Base-by-base conservation (phyloP, 1,139 yeast species). In the Yamadazyma diddensiae region DNA sequence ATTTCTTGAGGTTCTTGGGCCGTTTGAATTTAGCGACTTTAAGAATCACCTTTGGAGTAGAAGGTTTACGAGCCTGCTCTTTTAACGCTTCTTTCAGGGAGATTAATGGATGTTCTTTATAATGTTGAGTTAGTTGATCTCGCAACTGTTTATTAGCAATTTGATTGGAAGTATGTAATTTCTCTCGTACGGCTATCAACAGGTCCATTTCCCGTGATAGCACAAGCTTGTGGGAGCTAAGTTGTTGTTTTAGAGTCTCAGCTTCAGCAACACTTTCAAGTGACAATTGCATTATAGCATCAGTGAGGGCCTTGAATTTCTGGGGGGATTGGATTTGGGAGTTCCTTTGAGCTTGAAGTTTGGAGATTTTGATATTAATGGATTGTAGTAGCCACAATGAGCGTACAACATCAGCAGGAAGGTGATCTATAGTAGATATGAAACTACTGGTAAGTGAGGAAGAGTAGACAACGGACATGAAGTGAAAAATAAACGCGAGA, bases 381-480 rank as follows among this genome's bases (percentile, higher is more conserved):
- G 63, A 50, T 37, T 69, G 75, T 3, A 68, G 52, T n/a, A 68
- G 45, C 75, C 75, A 69, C 10, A 68, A 46, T 2, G 73, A 65
- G 29, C 75, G 62, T 19, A 68, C 56, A 2, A 69, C 52, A 40
- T 69, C 75, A 39, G 73, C 62, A 15, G 75, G 74, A 21, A 69
- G 50, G 41, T 69, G 75, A 41, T 69, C 75, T 5, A 68, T 55
- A 3, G 73, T 66, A 15, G 73, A 60, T 21, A 69, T 62, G 44
- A 65, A 69, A 12, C 72, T 58, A 42, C 62, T 66, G 35, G 54
- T 56, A 14, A 60, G 47, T 6, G 64, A 52, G 17, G 55, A 42
- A 6, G 60, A 50, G 39, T 52, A 49, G 31, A 35, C 39, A 4
- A 35, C 30, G 16, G 44, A 36, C 43, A 40, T 39, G 22, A 21